Base-by-base conservation (phyloP, 202 grass and related monocot genomes). In the Brachypodium distachyon region DNA sequence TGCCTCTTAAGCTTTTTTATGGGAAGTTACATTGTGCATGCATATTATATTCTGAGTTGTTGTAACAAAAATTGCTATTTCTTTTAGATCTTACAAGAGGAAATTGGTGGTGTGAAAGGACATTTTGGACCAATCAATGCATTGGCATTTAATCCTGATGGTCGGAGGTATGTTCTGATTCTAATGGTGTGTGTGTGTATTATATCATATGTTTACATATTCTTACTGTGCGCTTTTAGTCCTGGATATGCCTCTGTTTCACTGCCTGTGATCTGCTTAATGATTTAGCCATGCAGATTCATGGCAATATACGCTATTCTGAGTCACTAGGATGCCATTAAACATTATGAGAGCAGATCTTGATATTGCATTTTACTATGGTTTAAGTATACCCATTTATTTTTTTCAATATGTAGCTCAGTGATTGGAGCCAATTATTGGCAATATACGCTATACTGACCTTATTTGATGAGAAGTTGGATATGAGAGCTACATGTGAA, bases 111-210 rank as follows among this genome's bases (percentile, higher is more conserved):
- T 67, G 87, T 98, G 23, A 98, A 98, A 80, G 96, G 92, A 1
- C 96, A 99, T 77, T 99, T 99, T 79, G 96, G 96, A 67, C 92
- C 89, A 76, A 95, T 96, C 40, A 99, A 95, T 60, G 89, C 92
- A n/a, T 73, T 96, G 70, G 89, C 87, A 48, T 95, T 98, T 70
- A 98, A 95, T 87, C 96, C 87, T 61, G 91, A 98, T 77, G 96
- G 91, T 3, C 74, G 89, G 81, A 95, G 92, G 89, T 96, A 73
- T 67, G 18, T 41, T 56, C 55, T 61, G 58, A 5, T n/a, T 54
- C 7, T 34, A 10, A 32, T 12, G 7, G 2, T 55, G 36, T 70
- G 7, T 69, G 6, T 10, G 5, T 49, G 4, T 75, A 7, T 14
- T 0, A 27, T 28, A 41, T 44, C 46, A 53, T 38, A 8, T 48